Evolutionary conservation across 768 basidiomycete genomes (phyloP).

Genomic region (Naganishia antarctica): DNA sequence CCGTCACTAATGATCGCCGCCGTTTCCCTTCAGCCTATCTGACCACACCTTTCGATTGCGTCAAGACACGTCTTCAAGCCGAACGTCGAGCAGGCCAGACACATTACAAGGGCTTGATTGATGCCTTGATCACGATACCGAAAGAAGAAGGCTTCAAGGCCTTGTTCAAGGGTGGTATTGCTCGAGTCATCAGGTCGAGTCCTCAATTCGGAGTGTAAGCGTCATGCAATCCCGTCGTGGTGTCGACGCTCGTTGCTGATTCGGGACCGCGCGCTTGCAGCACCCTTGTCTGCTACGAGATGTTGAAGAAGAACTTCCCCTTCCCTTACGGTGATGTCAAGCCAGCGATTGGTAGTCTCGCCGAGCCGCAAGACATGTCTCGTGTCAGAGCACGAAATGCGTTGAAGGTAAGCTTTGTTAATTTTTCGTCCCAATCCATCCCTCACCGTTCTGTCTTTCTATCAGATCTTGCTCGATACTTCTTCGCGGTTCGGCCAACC

Average conservation of each 20-base stretch:
- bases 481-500: constrained; percentile 40
- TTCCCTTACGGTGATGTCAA: constrained; percentile 31
- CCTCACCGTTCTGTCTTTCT: background rate
- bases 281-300: constrained; percentile 39
- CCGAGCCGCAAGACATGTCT: constrained; percentile 80
- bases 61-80: constrained; percentile 92
- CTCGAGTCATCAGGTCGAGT: constrained; percentile 61
- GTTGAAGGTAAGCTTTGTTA: constrained; percentile 56
- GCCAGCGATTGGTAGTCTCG: constrained; percentile 60
- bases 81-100: constrained; percentile 88
- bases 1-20: background rate
- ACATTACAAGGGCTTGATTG: constrained; percentile 78
- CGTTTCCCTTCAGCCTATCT: constrained; percentile 55
- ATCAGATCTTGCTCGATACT: constrained; percentile 44
- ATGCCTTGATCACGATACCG: constrained; percentile 89
- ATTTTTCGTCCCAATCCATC: background rate
- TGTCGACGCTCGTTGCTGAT: no score
- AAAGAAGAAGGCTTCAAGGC: constrained; percentile 56
- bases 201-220: constrained; percentile 72
- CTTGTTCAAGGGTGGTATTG: constrained; percentile 85
- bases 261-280: background rate
- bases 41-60: constrained; percentile 89
- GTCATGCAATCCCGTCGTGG: background rate
- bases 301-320: constrained; percentile 43
- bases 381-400: constrained; percentile 89